Evolutionary conservation across 192 early-diverging fungal species (phyloP).

Genomic region (Phlyctochytrium bullatum): DNA sequence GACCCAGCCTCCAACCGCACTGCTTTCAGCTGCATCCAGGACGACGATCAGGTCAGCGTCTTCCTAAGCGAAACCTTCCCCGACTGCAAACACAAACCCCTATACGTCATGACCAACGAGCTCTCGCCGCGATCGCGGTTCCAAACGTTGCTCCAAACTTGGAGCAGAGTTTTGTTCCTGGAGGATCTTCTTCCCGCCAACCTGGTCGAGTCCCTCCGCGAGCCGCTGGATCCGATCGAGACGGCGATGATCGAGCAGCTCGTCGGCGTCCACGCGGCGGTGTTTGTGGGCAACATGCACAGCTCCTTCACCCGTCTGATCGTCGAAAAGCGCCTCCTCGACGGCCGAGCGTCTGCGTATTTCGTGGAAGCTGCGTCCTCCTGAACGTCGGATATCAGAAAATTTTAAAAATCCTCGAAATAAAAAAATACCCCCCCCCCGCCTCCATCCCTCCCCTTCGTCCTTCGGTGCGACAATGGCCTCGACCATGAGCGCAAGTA

Average conservation of each 20-base stretch:
- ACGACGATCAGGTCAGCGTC: constrained; percentile 1
- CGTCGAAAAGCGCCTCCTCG: constrained; percentile 13
- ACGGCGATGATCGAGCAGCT: constrained; percentile 18
- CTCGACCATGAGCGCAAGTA: too few species aligned
- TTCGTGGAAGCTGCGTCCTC: too few species aligned
- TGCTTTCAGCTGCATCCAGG: not conserved
- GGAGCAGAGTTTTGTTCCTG: constrained; percentile 17
- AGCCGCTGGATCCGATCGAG: constrained; percentile 19
- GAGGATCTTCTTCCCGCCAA: not conserved
- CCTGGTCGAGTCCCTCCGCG: not conserved
- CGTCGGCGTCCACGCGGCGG: not conserved
- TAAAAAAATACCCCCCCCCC: not conserved
- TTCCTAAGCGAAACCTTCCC: not conserved
- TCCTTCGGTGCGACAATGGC: too few species aligned
- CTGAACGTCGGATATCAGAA: not conserved
- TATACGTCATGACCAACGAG: constrained; percentile 1
- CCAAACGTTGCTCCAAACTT: not conserved
- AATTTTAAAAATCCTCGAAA: not conserved
- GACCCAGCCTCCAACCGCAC: not conserved
- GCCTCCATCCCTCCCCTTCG: not conserved
- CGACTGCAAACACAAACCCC: not conserved
- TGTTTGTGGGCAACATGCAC: constrained; percentile 31
- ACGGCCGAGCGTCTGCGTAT: too few species aligned
- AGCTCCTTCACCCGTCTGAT: constrained; percentile 25
- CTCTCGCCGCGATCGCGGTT: not conserved